A percentile compares a stretch with the other conserved stretches of the same genome.
Evolutionary conservation across 176 grass and related monocot species (phyloP).

Genomic region (Aegilops tauschii): DNA sequence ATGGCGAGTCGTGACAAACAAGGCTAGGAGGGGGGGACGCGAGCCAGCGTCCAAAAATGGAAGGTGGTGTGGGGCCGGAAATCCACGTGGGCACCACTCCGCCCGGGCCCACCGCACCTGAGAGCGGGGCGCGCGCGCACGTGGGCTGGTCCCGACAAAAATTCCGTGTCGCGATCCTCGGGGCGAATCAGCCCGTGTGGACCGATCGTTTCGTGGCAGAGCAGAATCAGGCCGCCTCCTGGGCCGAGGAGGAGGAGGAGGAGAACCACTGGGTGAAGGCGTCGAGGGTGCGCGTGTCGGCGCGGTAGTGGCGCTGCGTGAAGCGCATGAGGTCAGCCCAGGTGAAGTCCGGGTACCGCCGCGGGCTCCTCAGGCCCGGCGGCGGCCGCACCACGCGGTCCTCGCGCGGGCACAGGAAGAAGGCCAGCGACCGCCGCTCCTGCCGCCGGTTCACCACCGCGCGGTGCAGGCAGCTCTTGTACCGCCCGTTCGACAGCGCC

Average conservation of each 20-base stretch:
- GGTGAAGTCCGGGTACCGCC: conserved; percentile 88
- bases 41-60: conserved; percentile 46
- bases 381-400: conserved; percentile 86
- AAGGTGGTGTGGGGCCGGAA: conserved; percentile 26
- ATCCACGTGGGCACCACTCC: conserved; percentile 30
- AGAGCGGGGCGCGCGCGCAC: conserved; percentile 2
- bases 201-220: background rate
- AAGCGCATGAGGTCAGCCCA: conserved; percentile 83
- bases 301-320: conserved; percentile 84
- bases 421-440: conserved; percentile 80
- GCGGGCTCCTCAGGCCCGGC: conserved; percentile 3
- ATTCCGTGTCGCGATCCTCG: background rate
- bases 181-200: background rate
- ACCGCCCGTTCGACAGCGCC: conserved; percentile 87
- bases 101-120: background rate
- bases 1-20: background rate
- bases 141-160: conserved; percentile 28
- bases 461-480: conserved; percentile 92
- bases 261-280: conserved; percentile 63
- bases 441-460: conserved; percentile 71
- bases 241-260: background rate
- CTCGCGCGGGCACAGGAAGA: conserved; percentile 83
- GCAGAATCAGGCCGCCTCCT: background rate
- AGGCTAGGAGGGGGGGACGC: background rate
- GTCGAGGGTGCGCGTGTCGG: conserved; percentile 71